These are phyloP conservation scores for Hericium alpestre DNA, from an alignment of 768 basidiomycete species.

Conservation along the genomic window DNA sequence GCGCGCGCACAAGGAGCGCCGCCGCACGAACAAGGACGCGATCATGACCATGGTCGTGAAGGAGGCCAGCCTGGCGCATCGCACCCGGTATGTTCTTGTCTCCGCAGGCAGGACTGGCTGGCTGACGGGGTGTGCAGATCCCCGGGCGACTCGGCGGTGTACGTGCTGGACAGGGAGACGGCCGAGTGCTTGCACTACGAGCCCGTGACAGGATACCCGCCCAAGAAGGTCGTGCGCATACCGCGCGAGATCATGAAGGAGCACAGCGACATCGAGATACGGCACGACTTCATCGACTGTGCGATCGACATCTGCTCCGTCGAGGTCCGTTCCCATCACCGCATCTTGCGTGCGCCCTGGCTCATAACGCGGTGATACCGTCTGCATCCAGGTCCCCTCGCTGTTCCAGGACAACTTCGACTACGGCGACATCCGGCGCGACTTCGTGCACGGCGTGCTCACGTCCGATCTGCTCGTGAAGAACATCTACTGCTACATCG, in stretches of 20 bases:
- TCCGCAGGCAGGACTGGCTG: not conserved
- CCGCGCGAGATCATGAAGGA: constrained; percentile 67
- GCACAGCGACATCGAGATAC: constrained; percentile 75
- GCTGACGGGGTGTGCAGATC: constrained; percentile 33
- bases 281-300: constrained; percentile 82
- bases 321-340: constrained; percentile 44
- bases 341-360: not conserved
- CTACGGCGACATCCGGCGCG: constrained; percentile 81
- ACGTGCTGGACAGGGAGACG: constrained; percentile 66
- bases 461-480: constrained; percentile 93
- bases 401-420: constrained; percentile 99
- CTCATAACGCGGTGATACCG: not conserved
- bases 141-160: constrained; percentile 63
- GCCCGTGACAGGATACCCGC: constrained; percentile 60
- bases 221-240: constrained; percentile 46
- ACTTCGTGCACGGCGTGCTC: constrained; percentile 90
- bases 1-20: constrained; percentile 75
- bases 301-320: constrained; percentile 90
- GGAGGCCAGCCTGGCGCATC: constrained; percentile 59
- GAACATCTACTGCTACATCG: constrained; percentile 84
- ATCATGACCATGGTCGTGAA: constrained; percentile 96
- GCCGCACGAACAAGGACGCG: constrained; percentile 81
- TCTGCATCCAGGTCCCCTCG: constrained; percentile 64
- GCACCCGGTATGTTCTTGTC: constrained; percentile 49
- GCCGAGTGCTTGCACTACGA: constrained; percentile 83